Percentiles rank a stretch among this genome's conserved stretches.
Evolutionary conservation across 495 filamentous ascomycete genomes (phyloP).

Genomic region (Tuber magnatum): DNA sequence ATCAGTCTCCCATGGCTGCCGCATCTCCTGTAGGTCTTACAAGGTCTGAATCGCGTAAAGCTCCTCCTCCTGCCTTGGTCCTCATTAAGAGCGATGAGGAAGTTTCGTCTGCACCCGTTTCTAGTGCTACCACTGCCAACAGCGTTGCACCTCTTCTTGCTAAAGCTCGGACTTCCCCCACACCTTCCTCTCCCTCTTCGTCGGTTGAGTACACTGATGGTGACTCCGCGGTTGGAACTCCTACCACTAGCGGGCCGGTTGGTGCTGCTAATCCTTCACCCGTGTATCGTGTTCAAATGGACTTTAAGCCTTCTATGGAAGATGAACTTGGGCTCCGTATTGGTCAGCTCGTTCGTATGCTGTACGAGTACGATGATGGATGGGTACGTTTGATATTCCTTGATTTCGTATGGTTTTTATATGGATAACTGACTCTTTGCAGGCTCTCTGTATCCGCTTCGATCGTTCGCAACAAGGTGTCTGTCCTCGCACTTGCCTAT

Average conservation of each 20-base stretch:
- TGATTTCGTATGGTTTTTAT: conserved; percentile 42
- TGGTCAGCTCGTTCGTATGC: conserved; percentile 74
- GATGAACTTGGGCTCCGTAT: conserved; percentile 76
- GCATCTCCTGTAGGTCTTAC: conserved; percentile 5
- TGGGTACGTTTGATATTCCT: conserved; percentile 48
- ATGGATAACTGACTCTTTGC: conserved; percentile 43
- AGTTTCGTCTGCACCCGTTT: neutral
- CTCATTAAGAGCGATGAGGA: conserved; percentile 2
- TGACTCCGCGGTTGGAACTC: conserved; percentile 44
- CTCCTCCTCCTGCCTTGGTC: conserved; percentile 34
- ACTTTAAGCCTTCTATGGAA: conserved; percentile 86
- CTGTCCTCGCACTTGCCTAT: conserved; percentile 85
- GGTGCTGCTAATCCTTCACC: conserved; percentile 52
- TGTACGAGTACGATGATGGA: conserved; percentile 97
- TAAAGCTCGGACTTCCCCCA: conserved; percentile 34
- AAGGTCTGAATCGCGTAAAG: conserved; percentile 35
- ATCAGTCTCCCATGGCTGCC: neutral
- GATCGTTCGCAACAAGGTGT: conserved; percentile 90
- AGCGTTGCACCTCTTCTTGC: conserved; percentile 36
- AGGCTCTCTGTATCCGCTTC: conserved; percentile 77
- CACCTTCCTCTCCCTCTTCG: conserved; percentile 19
- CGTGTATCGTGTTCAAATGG: conserved; percentile 87
- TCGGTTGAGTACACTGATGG: conserved; percentile 42
- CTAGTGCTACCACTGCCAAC: neutral
- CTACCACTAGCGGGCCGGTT: conserved; percentile 49